phyloP scores from a whole-genome alignment of 2,329 filamentous ascomycete genomes.

The Alternaria longipes region DNA sequence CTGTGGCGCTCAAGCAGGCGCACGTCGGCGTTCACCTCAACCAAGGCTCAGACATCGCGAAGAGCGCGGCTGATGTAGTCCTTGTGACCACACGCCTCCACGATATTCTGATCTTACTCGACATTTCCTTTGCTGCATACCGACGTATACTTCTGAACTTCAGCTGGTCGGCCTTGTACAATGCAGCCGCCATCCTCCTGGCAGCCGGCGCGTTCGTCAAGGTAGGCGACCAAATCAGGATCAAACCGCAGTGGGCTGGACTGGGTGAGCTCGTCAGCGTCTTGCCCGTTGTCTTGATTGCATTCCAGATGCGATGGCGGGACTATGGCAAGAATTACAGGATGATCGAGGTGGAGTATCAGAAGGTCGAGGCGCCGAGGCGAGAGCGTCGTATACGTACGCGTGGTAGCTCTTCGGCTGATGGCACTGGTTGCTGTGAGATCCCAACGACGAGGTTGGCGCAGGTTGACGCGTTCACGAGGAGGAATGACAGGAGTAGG shows the following conservation, averaged over 20 bases:
- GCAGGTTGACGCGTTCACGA: slow-evolving; percentile 10
- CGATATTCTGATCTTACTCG: slow-evolving; percentile 67
- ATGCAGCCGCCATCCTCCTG: slow-evolving; percentile 72
- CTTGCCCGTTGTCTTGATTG: slow-evolving; percentile 71
- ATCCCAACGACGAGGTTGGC: slow-evolving; percentile 9
- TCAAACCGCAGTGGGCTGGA: slow-evolving; percentile 71
- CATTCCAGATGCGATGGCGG: slow-evolving; percentile 59
- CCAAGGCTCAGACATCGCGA: slow-evolving; percentile 67
- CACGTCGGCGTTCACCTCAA: slow-evolving; percentile 76
- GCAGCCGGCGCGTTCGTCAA: slow-evolving; percentile 66
- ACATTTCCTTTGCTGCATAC: slow-evolving; percentile 58
- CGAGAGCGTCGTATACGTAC: slow-evolving; percentile 5
- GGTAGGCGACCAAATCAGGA: slow-evolving; percentile 51
- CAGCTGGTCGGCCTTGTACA: slow-evolving; percentile 75
- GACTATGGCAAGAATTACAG: slow-evolving; percentile 36
- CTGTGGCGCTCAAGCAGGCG: slow-evolving; percentile 74
- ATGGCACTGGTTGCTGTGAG: slow-evolving; percentile 11
- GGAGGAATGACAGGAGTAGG: not conserved
- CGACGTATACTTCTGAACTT: slow-evolving; percentile 69
- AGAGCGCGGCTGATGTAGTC: slow-evolving; percentile 73
- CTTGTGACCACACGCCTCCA: slow-evolving; percentile 67
- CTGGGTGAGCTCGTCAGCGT: slow-evolving; percentile 79
- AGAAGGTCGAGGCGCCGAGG: slow-evolving; percentile 13
- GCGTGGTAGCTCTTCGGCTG: slow-evolving; percentile 2
- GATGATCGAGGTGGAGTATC: slow-evolving; percentile 24